Evolutionary conservation across 75 land plant genomes (phyloP), one percentile per base, ranked within the genome.

Genomic region (Cunninghamia lanceolata): DNA sequence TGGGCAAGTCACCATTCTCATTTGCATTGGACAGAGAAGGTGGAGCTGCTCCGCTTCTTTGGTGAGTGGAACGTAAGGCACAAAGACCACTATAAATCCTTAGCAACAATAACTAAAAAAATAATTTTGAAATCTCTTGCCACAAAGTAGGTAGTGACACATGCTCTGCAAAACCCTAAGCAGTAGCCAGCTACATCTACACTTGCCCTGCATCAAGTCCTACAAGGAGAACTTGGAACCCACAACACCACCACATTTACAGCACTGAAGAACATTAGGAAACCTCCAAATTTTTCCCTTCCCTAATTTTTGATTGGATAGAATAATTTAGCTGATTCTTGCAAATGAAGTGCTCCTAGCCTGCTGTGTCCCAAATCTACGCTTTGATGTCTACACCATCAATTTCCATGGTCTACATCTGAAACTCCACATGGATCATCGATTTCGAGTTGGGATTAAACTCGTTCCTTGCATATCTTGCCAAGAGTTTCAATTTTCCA

Each of bases 121-220:
- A n/a, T n/a, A n/a, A n/a, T n/a, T n/a, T n/a, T n/a, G n/a, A n/a
- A n/a, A n/a, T n/a, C n/a, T n/a, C n/a, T n/a, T n/a, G n/a, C n/a
- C n/a, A n/a, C n/a, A n/a, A n/a, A n/a, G n/a, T n/a, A n/a, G n/a
- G n/a, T n/a, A n/a, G n/a, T n/a, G n/a, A n/a, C n/a, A n/a, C n/a
- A n/a, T n/a, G n/a, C n/a, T n/a, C n/a, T n/a, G n/a, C n/a, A n/a
- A n/a, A n/a, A n/a, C n/a, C n/a, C n/a, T n/a, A n/a, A n/a, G n/a
- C n/a, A n/a, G n/a, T n/a, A n/a, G n/a, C n/a, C n/a, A n/a, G n/a
- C n/a, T n/a, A n/a, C n/a, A n/a, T n/a, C n/a, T n/a, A n/a, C n/a
- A n/a, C 95, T 86, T 95, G 96, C 56, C 95, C 96, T 9, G 96
- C 96, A n/a, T n/a, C 43, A 95, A 94, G 76, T 95, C 96, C 96